phyloP scores from a whole-genome alignment of 2,329 filamentous ascomycete genomes.

The Triangularia verruculosa region DNA sequence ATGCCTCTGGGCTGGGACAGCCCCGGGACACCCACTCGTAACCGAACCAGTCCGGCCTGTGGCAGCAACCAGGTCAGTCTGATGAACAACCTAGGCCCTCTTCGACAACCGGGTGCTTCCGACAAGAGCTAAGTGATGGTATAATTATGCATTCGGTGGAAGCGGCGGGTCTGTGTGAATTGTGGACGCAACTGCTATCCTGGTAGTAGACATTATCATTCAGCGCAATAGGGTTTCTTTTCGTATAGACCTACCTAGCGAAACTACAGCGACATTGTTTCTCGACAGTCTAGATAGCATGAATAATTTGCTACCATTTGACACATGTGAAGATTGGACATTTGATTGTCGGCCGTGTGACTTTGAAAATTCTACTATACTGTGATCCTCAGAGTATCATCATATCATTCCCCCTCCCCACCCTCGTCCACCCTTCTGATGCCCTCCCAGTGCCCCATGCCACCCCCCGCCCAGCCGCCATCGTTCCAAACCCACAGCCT shows the following conservation, averaged over 20 bases:
- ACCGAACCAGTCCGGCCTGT: neutral
- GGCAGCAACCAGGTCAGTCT: neutral
- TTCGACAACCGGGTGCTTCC: neutral
- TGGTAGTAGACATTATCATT: neutral
- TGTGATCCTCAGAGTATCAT: too few species aligned
- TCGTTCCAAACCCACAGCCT: slow-evolving; percentile 27
- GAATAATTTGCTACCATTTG: neutral
- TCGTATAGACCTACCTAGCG: neutral
- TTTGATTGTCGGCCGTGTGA: neutral
- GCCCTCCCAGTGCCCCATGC: slow-evolving; percentile 25
- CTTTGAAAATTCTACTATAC: too few species aligned
- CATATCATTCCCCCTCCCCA: neutral
- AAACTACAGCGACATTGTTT: neutral
- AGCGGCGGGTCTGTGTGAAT: neutral
- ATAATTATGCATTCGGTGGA: too few species aligned
- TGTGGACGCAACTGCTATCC: neutral
- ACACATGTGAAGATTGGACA: neutral
- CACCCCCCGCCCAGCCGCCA: slow-evolving; percentile 19
- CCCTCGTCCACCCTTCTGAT: slow-evolving; percentile 7
- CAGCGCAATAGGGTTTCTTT: neutral
- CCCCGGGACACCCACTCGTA: too few species aligned
- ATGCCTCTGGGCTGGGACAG: too few species aligned
- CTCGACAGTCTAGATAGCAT: neutral
- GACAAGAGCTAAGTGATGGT: neutral
- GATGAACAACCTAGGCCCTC: neutral